phyloP scores from a whole-genome alignment of 1,284 basidiomycete species.

The Sphagnurus paluster region DNA sequence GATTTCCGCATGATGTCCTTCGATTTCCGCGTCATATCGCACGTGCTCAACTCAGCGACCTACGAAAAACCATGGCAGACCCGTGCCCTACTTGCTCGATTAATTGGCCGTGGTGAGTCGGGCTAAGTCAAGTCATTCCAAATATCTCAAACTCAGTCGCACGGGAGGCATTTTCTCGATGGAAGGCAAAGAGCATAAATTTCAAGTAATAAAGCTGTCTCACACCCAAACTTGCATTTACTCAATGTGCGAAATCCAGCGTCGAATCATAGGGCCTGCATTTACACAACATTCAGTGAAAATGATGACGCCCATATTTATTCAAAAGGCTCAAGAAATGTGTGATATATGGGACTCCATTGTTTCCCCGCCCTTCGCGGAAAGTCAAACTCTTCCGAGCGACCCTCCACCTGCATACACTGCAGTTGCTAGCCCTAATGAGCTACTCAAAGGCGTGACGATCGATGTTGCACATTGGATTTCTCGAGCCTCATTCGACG shows the following conservation, averaged over 20 bases:
- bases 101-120: slow-evolving; percentile 45
- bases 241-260: slow-evolving; percentile 22
- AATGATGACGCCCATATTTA: slow-evolving; percentile 42
- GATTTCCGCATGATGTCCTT: slow-evolving; percentile 55
- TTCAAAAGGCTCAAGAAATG: slow-evolving; percentile 48
- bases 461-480: slow-evolving; percentile 50
- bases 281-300: slow-evolving; percentile 45
- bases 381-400: slow-evolving; percentile 7
- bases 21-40: slow-evolving; percentile 47
- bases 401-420: slow-evolving; percentile 13
- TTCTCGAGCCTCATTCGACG: slow-evolving; percentile 50
- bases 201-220: slow-evolving; percentile 29
- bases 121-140: not conserved
- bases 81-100: slow-evolving; percentile 41
- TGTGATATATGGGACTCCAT: slow-evolving; percentile 40
- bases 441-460: slow-evolving; percentile 18
- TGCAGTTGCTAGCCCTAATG: slow-evolving; percentile 7
- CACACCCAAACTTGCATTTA: not conserved
- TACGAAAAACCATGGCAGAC: slow-evolving; percentile 62
- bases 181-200: slow-evolving; percentile 48
- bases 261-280: slow-evolving; percentile 47
- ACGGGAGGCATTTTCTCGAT: slow-evolving; percentile 49
- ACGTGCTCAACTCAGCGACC: slow-evolving; percentile 46
- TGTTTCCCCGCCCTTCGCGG: slow-evolving; percentile 19
- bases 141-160: not conserved